Conservation (phyloP, 2,329 filamentous ascomycete species). For the Pyrenochaeta sp. region DNA sequence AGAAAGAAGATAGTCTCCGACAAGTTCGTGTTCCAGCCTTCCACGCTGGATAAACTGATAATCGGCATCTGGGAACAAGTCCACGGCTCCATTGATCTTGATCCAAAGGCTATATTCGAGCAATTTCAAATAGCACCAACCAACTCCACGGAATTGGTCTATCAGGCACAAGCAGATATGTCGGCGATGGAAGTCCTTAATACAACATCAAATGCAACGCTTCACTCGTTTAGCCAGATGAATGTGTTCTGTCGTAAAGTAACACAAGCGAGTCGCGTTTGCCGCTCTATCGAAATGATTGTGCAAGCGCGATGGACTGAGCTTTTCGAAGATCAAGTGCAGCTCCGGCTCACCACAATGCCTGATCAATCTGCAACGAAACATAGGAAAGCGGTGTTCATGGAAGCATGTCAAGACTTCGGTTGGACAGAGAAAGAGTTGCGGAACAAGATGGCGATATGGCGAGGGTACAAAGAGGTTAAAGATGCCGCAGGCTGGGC, state of each 20-base stretch:
- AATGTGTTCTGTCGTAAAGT: constrained; percentile 56
- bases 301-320: constrained; percentile 67
- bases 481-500: constrained; percentile 66
- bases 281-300: constrained; percentile 66
- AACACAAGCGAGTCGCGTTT: constrained; percentile 62
- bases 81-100: constrained; percentile 53
- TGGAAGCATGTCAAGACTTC: constrained; percentile 63
- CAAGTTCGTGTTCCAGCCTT: constrained; percentile 56
- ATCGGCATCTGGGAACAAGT: constrained; percentile 61
- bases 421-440: constrained; percentile 67
- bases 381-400: constrained; percentile 61
- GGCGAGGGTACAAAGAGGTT: constrained; percentile 68
- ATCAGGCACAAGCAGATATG: constrained; percentile 14
- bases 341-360: constrained; percentile 50
- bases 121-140: constrained; percentile 38
- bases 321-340: constrained; percentile 62
- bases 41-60: constrained; percentile 59
- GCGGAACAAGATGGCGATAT: constrained; percentile 62
- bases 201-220: constrained; percentile 12
- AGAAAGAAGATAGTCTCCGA: constrained; percentile 43
- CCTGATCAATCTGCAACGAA: constrained; percentile 56
- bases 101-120: constrained; percentile 49
- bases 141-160: constrained; percentile 20
- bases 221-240: constrained; percentile 51
- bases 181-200: constrained; percentile 23